Base-by-base conservation (phyloP, 768 basidiomycete genomes). In the Russula abietina region DNA sequence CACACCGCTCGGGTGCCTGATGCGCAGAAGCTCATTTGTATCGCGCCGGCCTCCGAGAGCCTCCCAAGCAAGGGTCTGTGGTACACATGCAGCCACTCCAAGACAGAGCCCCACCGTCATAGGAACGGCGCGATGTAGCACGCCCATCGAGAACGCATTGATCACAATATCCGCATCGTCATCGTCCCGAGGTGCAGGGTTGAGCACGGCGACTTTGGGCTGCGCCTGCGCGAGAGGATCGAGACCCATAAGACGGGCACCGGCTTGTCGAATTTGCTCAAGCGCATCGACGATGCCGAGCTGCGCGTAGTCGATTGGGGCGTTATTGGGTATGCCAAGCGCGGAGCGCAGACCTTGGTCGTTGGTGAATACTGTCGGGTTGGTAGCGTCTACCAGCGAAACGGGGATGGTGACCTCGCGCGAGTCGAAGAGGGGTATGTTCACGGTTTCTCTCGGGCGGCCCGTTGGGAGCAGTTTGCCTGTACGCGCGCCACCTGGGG, bases 51-150 rank as follows among this genome's bases (percentile, higher is more conserved):
- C 55, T 49, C 55, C 74, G 19, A 81, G 75, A 55, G 82, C 79
- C 16, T 79, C 73, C 79, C 81, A 82, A 11, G 81, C 80, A 14
- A 88, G 67, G 0, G 87, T 84, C 0, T 77, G 79, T n/a, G 77
- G 65, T 11, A 84, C 73, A 50, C 79, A 77, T 3, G 83, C 76
- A 0, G 87, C 86, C 19, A 88, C 86, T 0, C 87, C 87, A 8
- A 86, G 77, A 67, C 86, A 85, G 36, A 88, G 75, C 0, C 83
- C 87, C 4, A 90, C 83, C 0, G 87, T 89, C 83, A 89, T 85
- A 0, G 85, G 86, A 0, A 88, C 80, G 0, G 89, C 86, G 61
- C 83, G 83, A 71, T 89, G 86, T 17, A 85, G 73, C 4, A 85
- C 81, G 1, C 87, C 87, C 87, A 90, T 87, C 0, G 86, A 87